phyloP scores from a whole-genome alignment of 208 protist species.

The Leishmania tropica region DNA sequence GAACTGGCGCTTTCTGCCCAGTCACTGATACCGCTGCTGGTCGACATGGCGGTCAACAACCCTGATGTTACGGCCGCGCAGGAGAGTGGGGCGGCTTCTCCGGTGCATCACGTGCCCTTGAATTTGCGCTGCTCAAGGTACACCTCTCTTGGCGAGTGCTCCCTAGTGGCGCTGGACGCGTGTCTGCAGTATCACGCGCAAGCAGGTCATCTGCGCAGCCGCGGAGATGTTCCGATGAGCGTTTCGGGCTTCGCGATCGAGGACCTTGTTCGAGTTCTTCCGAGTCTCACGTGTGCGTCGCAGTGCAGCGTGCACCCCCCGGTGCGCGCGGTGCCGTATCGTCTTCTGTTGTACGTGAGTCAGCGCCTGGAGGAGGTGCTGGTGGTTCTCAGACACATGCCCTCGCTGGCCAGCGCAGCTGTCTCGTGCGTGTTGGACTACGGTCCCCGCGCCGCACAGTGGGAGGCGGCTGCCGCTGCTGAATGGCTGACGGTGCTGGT shows the following conservation, averaged over 20 bases:
- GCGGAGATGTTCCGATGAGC: conserved; percentile 7
- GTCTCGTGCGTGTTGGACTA: conserved; percentile 66
- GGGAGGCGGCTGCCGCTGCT: conserved; percentile 75
- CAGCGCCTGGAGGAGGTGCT: conserved; percentile 41
- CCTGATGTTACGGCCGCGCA: conserved; percentile 55
- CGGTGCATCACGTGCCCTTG: conserved; percentile 52
- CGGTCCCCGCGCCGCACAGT: conserved; percentile 44
- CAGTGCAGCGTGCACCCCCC: conserved; percentile 62
- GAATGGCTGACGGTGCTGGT: conserved; percentile 66
- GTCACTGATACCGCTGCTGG: conserved; percentile 50
- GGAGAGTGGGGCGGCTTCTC: conserved; percentile 51
- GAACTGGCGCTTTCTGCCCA: conserved; percentile 38
- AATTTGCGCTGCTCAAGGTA: conserved; percentile 61
- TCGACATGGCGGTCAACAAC: conserved; percentile 68
- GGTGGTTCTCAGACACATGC: conserved; percentile 56
- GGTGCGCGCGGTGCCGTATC: conserved; percentile 64
- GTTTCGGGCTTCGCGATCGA: conserved; percentile 26
- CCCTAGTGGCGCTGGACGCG: conserved; percentile 64
- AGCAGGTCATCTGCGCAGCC: conserved; percentile 22
- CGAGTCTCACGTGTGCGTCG: conserved; percentile 53
- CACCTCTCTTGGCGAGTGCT: conserved; percentile 78
- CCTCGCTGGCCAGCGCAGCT: conserved; percentile 57
- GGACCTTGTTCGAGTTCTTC: conserved; percentile 53
- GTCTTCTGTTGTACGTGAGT: conserved; percentile 50
- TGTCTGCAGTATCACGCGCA: conserved; percentile 45